Percentiles rank a stretch among this genome's conserved stretches.
These are phyloP conservation scores for Pichia kluyveri DNA, from an alignment of 805 yeast species.

Conservation along the genomic window DNA sequence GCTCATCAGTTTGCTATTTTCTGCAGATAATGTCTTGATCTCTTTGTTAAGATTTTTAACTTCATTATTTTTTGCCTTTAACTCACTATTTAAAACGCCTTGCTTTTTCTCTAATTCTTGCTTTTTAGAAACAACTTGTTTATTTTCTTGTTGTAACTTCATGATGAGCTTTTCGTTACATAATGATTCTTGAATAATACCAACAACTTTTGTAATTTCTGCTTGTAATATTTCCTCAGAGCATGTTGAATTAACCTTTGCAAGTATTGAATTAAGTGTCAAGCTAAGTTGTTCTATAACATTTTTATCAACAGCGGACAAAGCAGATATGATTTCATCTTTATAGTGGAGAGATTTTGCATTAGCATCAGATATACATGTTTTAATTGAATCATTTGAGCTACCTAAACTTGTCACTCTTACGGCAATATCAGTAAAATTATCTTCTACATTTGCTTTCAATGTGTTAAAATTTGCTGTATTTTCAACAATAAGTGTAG, in stretches of 20 bases:
- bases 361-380: neutral
- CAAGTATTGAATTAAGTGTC: neutral
- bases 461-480: neutral
- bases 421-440: conserved; percentile 1
- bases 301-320: conserved; percentile 5
- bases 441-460: neutral
- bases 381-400: neutral
- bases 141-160: neutral
- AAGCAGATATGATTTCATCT: neutral
- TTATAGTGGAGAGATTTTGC: neutral
- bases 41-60: neutral
- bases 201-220: neutral
- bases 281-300: neutral
- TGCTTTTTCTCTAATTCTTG: neutral
- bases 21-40: conserved; percentile 25
- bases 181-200: neutral
- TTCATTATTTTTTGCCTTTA: neutral
- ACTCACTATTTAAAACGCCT: neutral
- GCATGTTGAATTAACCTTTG: neutral
- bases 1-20: conserved; percentile 25
- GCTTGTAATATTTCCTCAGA: neutral
- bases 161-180: neutral
- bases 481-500: neutral
- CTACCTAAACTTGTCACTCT: neutral
- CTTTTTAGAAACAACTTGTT: neutral